Base-by-base conservation (phyloP, 202 grass and related monocot species). In the Dendrocalamus latiflorus region DNA sequence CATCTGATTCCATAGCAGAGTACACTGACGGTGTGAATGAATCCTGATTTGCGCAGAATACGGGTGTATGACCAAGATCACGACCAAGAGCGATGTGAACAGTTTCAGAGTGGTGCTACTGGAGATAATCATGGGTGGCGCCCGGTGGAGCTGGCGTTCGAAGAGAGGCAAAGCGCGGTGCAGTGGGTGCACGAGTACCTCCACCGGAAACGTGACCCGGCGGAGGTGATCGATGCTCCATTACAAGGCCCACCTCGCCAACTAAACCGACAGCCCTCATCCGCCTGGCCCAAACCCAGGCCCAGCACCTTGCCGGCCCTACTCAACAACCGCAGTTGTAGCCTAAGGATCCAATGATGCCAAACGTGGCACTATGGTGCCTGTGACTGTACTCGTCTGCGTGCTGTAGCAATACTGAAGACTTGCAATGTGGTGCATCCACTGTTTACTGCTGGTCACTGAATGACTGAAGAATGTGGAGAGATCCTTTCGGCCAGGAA, bases 21-120 rank as follows among this genome's bases (percentile, higher is more conserved):
- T 8, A 42, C 14, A 6, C 36, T 70, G 57, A 72, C 28, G 34
- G 0, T 9, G 6, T 11, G 60, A 62, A 54, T 70, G 5, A 2
- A 7, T 68, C 20, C 13, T 45, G 25, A 51, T 43, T 0, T 13
- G 0, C 5, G 7, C 74, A 97, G 94, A 97, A 67, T 89, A 97
- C 66, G 92, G 86, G 9, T 97, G 88, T 55, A 93, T 91, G 94
- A 79, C 48, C 13, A 92, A 91, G 90, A 92, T 97, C 57, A 94
- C 94, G 24, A 94, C 80, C 9, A 93, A 93, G 90, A 98, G 95
- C 49, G 95, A 98, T 59, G 95, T 98, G 57, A 94, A 94, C 62
- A 98, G 95, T 75, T 98, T 90, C 38, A 89, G 95, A 0, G 92
- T 91, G 38, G 86, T 98, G 65, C 68, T 98, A 10, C 71, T 98